These are phyloP conservation scores for Fragilariopsis cylindrus DNA, from an alignment of 108 stramenopile species.

Conservation along the genomic window DNA sequence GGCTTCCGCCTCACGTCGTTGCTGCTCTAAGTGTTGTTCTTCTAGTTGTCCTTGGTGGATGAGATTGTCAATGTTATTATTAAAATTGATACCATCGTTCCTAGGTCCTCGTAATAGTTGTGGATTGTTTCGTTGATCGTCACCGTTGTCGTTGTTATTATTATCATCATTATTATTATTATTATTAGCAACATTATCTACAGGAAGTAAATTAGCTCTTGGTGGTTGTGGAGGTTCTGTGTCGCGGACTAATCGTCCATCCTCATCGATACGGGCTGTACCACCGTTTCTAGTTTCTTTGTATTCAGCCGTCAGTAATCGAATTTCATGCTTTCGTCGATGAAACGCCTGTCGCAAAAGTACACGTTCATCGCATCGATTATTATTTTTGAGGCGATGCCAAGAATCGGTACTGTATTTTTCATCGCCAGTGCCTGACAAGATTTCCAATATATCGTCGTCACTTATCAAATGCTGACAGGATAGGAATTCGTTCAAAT, in stretches of 20 bases:
- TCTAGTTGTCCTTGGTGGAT: conserved; percentile 20
- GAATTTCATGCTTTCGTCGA: conserved; percentile 33
- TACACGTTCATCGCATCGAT: not conserved
- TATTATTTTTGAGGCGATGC: not conserved
- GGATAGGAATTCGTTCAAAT: conserved; percentile 19
- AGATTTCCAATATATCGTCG: conserved; percentile 36
- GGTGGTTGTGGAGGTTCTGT: conserved; percentile 28
- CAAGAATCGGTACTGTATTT: not conserved
- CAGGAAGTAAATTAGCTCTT: conserved; percentile 24
- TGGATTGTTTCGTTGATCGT: conserved; percentile 9
- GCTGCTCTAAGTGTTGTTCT: conserved; percentile 15
- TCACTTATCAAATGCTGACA: conserved; percentile 16
- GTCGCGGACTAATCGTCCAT: conserved; percentile 32
- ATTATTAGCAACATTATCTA: not conserved
- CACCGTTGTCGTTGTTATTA: not conserved
- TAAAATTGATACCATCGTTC: conserved; percentile 2
- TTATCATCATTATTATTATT: not conserved
- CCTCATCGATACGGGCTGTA: conserved; percentile 37
- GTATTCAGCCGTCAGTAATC: conserved; percentile 15
- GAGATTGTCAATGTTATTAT: conserved; percentile 18
- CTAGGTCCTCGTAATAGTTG: conserved; percentile 9
- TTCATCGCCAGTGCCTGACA: not conserved
- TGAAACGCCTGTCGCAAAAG: conserved; percentile 21
- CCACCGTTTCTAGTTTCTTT: conserved; percentile 14
- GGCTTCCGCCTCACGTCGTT: conserved; percentile 22